phyloP scores from a whole-genome alignment of 306 rosid species.

The Cercis canadensis region DNA sequence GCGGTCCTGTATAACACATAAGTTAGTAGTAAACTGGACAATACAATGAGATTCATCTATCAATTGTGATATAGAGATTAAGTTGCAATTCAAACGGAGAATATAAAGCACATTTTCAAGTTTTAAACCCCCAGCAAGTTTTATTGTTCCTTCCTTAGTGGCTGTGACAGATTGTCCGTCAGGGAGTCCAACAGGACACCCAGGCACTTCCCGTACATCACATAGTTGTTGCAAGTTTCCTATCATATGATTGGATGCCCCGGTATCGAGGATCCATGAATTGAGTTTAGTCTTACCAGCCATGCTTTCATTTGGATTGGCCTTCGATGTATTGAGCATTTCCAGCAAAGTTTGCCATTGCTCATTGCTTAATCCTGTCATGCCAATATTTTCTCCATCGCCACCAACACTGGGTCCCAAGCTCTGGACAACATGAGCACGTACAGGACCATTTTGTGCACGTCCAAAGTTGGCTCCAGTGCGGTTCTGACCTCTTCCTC shows the following conservation, averaged over 20 bases:
- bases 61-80: neutral
- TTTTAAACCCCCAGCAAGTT: neutral
- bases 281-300: neutral
- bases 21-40: neutral
- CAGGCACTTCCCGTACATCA: neutral
- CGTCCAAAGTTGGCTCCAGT: neutral
- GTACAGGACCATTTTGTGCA: neutral
- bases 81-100: neutral
- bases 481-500: neutral
- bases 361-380: too few relatives aligned
- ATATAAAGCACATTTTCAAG: neutral
- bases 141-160: neutral
- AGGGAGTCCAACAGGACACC: neutral
- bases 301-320: neutral
- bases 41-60: neutral
- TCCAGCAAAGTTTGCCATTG: neutral
- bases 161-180: neutral
- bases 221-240: neutral
- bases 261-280: neutral
- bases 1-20: neutral
- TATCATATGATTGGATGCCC: neutral
- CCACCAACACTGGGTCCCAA: neutral
- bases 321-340: neutral
- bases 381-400: neutral
- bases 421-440: neutral